phyloP scores from a whole-genome alignment of 192 early-diverging fungal genomes.

The Rhizophagus clarus region DNA sequence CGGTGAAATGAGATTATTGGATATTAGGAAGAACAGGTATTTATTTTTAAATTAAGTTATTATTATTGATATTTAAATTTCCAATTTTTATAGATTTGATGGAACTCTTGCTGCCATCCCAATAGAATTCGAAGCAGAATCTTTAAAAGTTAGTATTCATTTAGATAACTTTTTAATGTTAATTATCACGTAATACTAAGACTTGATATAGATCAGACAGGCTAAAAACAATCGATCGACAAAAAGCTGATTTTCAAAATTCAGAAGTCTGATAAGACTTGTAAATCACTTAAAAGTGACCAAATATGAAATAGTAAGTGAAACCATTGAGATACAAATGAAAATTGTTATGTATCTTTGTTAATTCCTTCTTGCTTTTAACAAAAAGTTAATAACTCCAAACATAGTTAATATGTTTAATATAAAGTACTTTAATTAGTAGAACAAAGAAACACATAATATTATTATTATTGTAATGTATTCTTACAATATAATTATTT shows the following conservation, averaged over 20 bases:
- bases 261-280: too few species aligned
- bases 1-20: conserved; percentile 49
- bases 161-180: background rate
- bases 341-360: too few species aligned
- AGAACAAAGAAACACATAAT: background rate
- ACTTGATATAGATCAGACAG: background rate
- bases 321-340: too few species aligned
- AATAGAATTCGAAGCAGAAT: conserved; percentile 37
- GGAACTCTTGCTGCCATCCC: conserved; percentile 64
- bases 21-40: conserved; percentile 67
- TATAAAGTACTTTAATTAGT: background rate
- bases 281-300: too few species aligned
- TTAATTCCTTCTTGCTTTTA: too few species aligned
- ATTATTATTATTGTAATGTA: too few species aligned
- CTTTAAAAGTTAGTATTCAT: conserved; percentile 32
- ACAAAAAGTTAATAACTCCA: too few species aligned
- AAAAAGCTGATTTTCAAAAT: background rate
- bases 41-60: background rate
- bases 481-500: background rate
- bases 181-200: background rate
- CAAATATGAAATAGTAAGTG: too few species aligned
- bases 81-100: conserved; percentile 51
- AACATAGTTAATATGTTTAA: background rate
- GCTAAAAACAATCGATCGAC: background rate
- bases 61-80: background rate